Percentiles rank a stretch among this genome's conserved stretches.
These are phyloP conservation scores for Cryptosporidium canis DNA, from an alignment of 169 alveolate species.

Conservation along the genomic window DNA sequence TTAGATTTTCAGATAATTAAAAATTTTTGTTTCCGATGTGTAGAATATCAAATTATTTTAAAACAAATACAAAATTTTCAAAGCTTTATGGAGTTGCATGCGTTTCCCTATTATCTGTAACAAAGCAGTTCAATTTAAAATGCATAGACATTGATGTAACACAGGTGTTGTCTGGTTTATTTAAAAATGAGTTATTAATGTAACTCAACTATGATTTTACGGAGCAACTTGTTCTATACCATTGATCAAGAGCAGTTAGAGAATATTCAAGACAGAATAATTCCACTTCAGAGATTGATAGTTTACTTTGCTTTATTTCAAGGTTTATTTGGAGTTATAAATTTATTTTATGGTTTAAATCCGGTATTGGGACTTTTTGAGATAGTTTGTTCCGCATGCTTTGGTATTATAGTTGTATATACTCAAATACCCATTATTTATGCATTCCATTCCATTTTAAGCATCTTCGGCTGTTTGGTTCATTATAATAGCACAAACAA, in stretches of 20 bases:
- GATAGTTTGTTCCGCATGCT: not conserved
- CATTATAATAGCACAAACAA: not conserved
- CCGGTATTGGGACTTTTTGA: constrained; percentile 16
- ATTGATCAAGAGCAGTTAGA: constrained; percentile 10
- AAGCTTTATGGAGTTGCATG: no score
- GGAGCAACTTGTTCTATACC: not conserved
- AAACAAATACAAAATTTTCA: no score
- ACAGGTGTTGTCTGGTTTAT: no score
- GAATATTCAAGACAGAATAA: not conserved
- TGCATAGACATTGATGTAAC: no score
- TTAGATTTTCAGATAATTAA: no score
- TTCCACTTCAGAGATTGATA: not conserved
- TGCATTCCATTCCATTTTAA: not conserved
- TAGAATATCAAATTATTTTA: no score
- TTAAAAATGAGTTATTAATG: no score
- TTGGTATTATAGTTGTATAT: not conserved
- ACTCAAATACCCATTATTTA: constrained; percentile 7
- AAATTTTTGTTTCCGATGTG: no score
- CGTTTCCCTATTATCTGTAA: no score
- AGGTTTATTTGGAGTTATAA: not conserved
- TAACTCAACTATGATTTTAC: not conserved
- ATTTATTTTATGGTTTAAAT: not conserved
- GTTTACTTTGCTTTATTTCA: constrained; percentile 1
- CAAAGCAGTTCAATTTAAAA: no score
- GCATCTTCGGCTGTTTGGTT: constrained; percentile 5